phyloP scores from a whole-genome alignment of 2,329 filamentous ascomycete genomes.

The Hypocreales sp. region DNA sequence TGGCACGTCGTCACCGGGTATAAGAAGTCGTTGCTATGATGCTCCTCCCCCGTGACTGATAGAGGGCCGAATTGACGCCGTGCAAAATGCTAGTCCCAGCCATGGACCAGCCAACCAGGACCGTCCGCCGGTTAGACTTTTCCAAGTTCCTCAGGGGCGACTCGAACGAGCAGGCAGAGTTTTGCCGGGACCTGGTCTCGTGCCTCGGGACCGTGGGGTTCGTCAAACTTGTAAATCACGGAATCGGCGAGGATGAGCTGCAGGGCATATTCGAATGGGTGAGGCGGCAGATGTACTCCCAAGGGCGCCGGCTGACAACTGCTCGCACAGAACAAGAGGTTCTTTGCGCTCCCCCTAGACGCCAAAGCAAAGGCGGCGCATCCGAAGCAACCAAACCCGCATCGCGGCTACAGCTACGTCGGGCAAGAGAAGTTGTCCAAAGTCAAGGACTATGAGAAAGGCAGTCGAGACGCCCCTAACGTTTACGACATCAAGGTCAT shows the following conservation, averaged over 20 bases:
- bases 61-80: too few relatives aligned
- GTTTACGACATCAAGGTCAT: constrained; percentile 28
- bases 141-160: constrained; percentile 14
- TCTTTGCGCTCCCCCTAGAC: constrained; percentile 15
- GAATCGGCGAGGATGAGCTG: constrained; percentile 12
- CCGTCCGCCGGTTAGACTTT: constrained; percentile 1
- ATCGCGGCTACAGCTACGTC: constrained; percentile 19
- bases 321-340: constrained; percentile 9
- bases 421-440: constrained; percentile 19
- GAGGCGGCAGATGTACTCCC: background rate
- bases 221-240: constrained; percentile 12
- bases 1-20: too few relatives aligned
- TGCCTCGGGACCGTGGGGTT: constrained; percentile 11
- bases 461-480: constrained; percentile 34
- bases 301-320: background rate
- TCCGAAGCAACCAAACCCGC: constrained; percentile 16
- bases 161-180: background rate
- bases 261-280: constrained; percentile 16
- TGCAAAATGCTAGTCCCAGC: too few relatives aligned
- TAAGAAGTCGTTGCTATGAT: too few relatives aligned
- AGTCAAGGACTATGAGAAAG: constrained; percentile 15
- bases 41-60: too few relatives aligned
- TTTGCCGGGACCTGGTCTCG: constrained; percentile 5
- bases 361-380: constrained; percentile 16
- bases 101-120: too few relatives aligned